phyloP scores from a whole-genome alignment of 495 filamentous ascomycete genomes.

The Penicillium verhagenii region DNA sequence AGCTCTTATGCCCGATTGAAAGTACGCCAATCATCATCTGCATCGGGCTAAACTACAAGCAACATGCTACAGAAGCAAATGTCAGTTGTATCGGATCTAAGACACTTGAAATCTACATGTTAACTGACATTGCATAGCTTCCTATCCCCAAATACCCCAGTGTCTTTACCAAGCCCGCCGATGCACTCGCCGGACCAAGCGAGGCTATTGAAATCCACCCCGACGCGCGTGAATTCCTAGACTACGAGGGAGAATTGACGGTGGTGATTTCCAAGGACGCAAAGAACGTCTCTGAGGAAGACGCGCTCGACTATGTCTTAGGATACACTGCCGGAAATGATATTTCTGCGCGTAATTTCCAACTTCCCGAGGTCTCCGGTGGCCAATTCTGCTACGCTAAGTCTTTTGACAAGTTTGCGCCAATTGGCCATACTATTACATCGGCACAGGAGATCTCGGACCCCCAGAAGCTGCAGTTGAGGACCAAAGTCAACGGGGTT shows the following conservation, averaged over 20 bases:
- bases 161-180: constrained; percentile 71
- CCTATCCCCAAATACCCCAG: constrained; percentile 64
- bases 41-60: constrained; percentile 69
- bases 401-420: constrained; percentile 77
- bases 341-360: constrained; percentile 70
- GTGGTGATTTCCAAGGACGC: constrained; percentile 62
- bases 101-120: background rate
- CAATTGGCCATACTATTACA: constrained; percentile 68
- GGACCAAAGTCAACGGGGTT: constrained; percentile 61
- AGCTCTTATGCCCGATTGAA: constrained; percentile 7
- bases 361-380: constrained; percentile 60
- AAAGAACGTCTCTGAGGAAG: constrained; percentile 55
- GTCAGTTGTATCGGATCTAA: constrained; percentile 35
- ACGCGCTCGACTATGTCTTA: constrained; percentile 65
- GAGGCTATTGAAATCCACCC: constrained; percentile 54
- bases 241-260: constrained; percentile 76
- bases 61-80: constrained; percentile 67
- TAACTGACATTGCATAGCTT: constrained; percentile 9
- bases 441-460: constrained; percentile 48
- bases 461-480: constrained; percentile 58
- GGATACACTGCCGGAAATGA: constrained; percentile 75
- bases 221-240: constrained; percentile 42
- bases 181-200: constrained; percentile 61
- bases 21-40: constrained; percentile 50
- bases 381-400: constrained; percentile 74